Evolutionary conservation across 2,329 filamentous ascomycete genomes (phyloP), one percentile per base, ranked within the genome.

Genomic region (Fusarium annulatum): DNA sequence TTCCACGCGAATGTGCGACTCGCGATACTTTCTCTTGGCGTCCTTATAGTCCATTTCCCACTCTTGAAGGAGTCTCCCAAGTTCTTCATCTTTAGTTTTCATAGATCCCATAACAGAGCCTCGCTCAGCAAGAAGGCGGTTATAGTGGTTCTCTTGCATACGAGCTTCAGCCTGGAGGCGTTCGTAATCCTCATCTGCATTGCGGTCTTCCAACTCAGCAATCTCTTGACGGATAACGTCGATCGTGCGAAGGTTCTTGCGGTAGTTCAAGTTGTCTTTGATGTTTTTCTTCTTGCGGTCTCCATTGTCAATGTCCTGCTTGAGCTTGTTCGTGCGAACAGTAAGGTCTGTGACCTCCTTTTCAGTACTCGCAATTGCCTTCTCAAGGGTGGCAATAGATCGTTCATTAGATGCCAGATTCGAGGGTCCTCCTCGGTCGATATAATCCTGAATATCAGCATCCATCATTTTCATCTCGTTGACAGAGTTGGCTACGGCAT

Each of bases 11-110:
- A 98, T 94, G 81, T 97, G 94, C 11, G 93, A 89, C 84, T 97
- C 92, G 76, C 94, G 94, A 84, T 95, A 98, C 76, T 93, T 92
- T 45, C 86, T 82, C 48, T 91, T 91, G 18, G 96, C 94, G 79
- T 96, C 89, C 79, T 94, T 92, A 85, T 97, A 98, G 75, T 98
- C 93, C 15, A 91, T 90, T 55, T 97, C 88, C 89, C 92, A 99
- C 76, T 97, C 94, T 16, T 88, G 85, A 33, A 94, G 82, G n/a
- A 95, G 86, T 63, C 92, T 88, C 58, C 85, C 85, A 12, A 98
- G 86, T 78, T 97, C 92, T 65, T 93, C 89, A 79, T 98, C 95
- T 80, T 97, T 97, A 61, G 92, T 92, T 80, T 91, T 94, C 87
- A 97, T 92, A 70, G 90, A 87, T 45, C 94, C 95, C 85, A 93